Conservation (phyloP, 768 basidiomycete species). For the Sutorius australiensis region DNA sequence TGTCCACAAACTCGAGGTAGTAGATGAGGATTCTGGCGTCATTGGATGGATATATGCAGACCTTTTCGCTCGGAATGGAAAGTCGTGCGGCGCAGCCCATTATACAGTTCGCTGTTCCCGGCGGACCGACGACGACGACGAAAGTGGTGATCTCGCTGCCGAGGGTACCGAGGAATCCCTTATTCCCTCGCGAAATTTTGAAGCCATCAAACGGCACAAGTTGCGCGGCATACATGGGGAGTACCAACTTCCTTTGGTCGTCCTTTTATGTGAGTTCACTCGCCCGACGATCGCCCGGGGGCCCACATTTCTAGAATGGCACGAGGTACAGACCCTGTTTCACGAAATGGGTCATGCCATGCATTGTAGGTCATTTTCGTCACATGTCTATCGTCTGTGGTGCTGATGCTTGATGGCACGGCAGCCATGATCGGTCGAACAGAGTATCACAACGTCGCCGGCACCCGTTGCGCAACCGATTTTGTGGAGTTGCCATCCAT, state of each 20-base stretch:
- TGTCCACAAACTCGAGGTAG: conserved; percentile 88
- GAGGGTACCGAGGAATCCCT: conserved; percentile 40
- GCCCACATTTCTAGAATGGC: conserved; percentile 80
- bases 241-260: conserved; percentile 89
- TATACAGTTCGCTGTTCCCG: conserved; percentile 96
- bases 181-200: conserved; percentile 56
- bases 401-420: conserved; percentile 3
- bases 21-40: conserved; percentile 82
- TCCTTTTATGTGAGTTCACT: conserved; percentile 84
- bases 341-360: conserved; percentile 99
- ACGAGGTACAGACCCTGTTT: conserved; percentile 90
- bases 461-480: conserved; percentile 96
- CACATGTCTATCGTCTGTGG: not conserved
- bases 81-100: conserved; percentile 90
- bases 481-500: conserved; percentile 98
- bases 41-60: conserved; percentile 97
- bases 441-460: conserved; percentile 96
- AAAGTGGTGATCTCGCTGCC: conserved; percentile 51
- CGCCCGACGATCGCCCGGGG: conserved; percentile 57
- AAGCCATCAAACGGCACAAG: conserved; percentile 55
- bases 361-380: conserved; percentile 74
- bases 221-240: conserved; percentile 62
- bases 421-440: conserved; percentile 97
- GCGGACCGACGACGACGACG: conserved; percentile 88
- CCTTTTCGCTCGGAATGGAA: conserved; percentile 79